Conservation (phyloP, 257 asterid genomes). For the Pogostemon cablin region DNA sequence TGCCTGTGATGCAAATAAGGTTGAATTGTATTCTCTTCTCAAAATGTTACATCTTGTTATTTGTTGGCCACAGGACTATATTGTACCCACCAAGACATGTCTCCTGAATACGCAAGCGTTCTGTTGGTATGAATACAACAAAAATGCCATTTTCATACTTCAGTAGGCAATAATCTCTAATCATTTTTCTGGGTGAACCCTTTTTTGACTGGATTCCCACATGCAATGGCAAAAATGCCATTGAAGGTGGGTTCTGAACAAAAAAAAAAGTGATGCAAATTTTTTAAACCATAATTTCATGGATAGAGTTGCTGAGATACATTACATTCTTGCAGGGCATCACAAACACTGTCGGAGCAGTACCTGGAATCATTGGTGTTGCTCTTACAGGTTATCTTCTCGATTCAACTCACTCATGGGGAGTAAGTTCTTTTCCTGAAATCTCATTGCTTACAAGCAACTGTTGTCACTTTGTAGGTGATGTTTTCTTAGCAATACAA, state of each 20-base stretch:
- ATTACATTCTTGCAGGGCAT: slow-evolving; percentile 68
- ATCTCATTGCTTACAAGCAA: background rate
- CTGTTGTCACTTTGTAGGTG: background rate
- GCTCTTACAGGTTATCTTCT: slow-evolving; percentile 93
- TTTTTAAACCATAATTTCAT: background rate
- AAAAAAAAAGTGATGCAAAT: background rate
- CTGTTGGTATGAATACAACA: slow-evolving; percentile 67
- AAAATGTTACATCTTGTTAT: slow-evolving; percentile 24
- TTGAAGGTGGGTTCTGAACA: too few species aligned
- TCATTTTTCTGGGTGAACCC: too few species aligned
- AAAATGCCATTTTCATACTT: background rate
- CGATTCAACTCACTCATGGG: slow-evolving; percentile 97
- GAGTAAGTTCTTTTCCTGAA: slow-evolving; percentile 55
- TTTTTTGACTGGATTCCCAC: too few species aligned
- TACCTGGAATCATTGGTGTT: slow-evolving; percentile 95
- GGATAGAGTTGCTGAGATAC: background rate
- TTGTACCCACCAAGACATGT: slow-evolving; percentile 97
- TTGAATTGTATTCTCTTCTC: slow-evolving; percentile 2
- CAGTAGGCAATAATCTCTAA: too few species aligned
- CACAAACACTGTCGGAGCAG: slow-evolving; percentile 94
- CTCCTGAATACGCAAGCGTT: slow-evolving; percentile 96
- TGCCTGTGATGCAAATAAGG: background rate
- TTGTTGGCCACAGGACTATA: slow-evolving; percentile 64
- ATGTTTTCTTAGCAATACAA: background rate
- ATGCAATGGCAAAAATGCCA: too few species aligned